These are phyloP conservation scores for Castanospermum australe DNA, from an alignment of 306 rosid species.

Conservation along the genomic window DNA sequence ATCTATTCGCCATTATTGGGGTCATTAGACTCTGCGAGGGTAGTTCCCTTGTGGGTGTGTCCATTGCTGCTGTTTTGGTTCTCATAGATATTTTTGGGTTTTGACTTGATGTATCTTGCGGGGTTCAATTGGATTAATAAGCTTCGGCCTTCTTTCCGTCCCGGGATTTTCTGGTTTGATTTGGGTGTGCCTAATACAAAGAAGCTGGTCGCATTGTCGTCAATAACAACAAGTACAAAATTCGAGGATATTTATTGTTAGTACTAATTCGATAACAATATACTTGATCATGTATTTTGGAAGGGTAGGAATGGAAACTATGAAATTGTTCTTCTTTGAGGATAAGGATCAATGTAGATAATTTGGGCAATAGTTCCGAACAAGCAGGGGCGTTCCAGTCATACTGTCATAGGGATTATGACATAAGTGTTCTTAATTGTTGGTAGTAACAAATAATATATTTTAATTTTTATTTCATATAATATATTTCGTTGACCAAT, in stretches of 20 bases:
- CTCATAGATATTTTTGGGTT: slow-evolving; percentile 27
- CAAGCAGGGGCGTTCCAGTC: background rate
- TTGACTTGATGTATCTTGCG: slow-evolving; percentile 24
- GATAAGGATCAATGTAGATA: slow-evolving; percentile 21
- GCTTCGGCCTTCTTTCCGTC: background rate
- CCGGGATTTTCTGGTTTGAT: slow-evolving; percentile 25
- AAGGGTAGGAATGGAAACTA: slow-evolving; percentile 7
- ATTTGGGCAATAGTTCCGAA: slow-evolving; percentile 28
- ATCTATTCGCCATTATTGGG: slow-evolving; percentile 21
- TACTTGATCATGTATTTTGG: background rate
- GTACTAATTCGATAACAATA: background rate
- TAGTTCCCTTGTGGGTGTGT: slow-evolving; percentile 23
- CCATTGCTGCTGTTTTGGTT: slow-evolving; percentile 4
- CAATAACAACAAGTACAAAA: background rate
- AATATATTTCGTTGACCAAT: slow-evolving; percentile 21
- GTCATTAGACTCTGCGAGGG: slow-evolving; percentile 26
- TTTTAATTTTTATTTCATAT: background rate
- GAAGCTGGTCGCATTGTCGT: slow-evolving; percentile 22
- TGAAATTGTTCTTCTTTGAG: background rate
- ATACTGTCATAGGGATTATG: background rate
- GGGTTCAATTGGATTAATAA: background rate
- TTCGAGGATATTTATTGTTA: slow-evolving; percentile 3
- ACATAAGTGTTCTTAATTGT: slow-evolving; percentile 16
- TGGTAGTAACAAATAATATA: background rate
- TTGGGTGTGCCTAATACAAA: background rate